These are phyloP conservation scores for Hyphodiscus hymeniophilus DNA, from an alignment of 495 filamentous ascomycete genomes.

Conservation along the genomic window DNA sequence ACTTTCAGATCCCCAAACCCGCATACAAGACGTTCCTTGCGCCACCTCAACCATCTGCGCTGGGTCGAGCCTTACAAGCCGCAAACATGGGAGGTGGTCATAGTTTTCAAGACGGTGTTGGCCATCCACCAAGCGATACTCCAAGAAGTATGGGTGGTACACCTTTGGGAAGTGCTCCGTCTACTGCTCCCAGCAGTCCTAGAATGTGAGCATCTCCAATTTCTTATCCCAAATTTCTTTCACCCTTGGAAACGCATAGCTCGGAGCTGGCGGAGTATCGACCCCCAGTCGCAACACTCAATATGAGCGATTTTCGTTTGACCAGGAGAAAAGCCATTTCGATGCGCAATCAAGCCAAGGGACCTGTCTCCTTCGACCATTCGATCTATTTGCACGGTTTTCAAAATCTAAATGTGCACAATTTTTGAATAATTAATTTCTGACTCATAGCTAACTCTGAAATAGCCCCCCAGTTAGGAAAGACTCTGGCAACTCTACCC, in stretches of 20 bases:
- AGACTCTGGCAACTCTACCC: constrained; percentile 53
- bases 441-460: neutral
- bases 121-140: constrained; percentile 19
- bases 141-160: too few species aligned
- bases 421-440: neutral
- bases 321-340: too few species aligned
- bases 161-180: constrained; percentile 40
- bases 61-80: constrained; percentile 15
- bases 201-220: constrained; percentile 34
- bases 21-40: constrained; percentile 9
- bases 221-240: neutral
- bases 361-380: neutral
- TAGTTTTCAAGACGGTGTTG: constrained; percentile 22
- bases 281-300: neutral
- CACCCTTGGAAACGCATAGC: neutral
- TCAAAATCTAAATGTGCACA: neutral
- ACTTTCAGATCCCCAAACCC: neutral
- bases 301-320: neutral
- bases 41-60: constrained; percentile 14
- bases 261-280: neutral
- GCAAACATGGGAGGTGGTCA: constrained; percentile 24
- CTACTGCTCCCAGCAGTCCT: constrained; percentile 46
- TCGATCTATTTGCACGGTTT: neutral
- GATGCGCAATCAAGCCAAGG: too few species aligned
- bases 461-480: constrained; percentile 43